phyloP scores from a whole-genome alignment of 2,329 filamentous ascomycete genomes.

The Zasmidium angulare region DNA sequence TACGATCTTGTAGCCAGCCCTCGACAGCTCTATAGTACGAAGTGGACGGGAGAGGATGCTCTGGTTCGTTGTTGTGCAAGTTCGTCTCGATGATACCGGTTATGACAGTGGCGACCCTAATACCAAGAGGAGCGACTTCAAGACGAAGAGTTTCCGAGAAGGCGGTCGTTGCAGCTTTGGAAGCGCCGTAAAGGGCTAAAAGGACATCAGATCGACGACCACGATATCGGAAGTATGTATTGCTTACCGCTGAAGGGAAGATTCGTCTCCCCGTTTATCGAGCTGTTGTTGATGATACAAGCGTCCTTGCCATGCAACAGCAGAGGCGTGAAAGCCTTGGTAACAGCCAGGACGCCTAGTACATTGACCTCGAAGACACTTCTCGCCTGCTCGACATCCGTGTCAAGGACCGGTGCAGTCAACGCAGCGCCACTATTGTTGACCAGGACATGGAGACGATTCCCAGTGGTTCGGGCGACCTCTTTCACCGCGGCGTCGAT shows the following conservation, averaged over 20 bases:
- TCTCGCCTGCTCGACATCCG: not conserved
- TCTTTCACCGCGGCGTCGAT: constrained; percentile 36
- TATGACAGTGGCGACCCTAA: constrained; percentile 28
- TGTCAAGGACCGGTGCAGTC: constrained; percentile 1
- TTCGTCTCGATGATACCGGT: constrained; percentile 22
- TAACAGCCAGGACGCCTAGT: constrained; percentile 39
- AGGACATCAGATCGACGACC: no score
- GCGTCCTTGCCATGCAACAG: constrained; percentile 26
- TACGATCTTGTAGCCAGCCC: constrained; percentile 16
- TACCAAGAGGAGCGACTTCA: constrained; percentile 26
- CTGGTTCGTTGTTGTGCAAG: constrained; percentile 15
- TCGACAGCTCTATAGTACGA: no score
- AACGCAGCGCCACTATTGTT: constrained; percentile 9
- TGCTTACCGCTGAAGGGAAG: constrained; percentile 10
- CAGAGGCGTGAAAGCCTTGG: constrained; percentile 47
- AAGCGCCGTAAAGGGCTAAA: constrained; percentile 26
- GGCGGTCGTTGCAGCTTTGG: constrained; percentile 25
- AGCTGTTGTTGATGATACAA: constrained; percentile 14
- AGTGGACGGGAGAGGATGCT: constrained; percentile 12
- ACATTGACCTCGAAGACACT: constrained; percentile 49
- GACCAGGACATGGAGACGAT: constrained; percentile 41
- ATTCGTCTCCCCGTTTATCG: constrained; percentile 16
- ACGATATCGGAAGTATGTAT: no score
- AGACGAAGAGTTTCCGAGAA: constrained; percentile 28
- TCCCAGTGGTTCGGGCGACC: constrained; percentile 30